Base-by-base conservation (phyloP, 106 monocot species). In the Chionographis japonica region DNA sequence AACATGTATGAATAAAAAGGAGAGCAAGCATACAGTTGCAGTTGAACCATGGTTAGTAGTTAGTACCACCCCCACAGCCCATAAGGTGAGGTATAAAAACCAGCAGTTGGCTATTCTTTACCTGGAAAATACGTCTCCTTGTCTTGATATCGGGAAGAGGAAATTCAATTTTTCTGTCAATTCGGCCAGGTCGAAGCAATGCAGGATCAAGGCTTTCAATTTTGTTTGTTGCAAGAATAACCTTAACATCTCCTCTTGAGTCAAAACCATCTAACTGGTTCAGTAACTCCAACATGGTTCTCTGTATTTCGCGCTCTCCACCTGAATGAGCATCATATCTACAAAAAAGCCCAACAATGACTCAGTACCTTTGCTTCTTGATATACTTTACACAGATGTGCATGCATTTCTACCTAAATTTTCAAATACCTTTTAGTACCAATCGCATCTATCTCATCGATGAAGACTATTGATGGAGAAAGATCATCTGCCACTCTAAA, bases 311-410 rank as follows among this genome's bases (percentile, higher is more conserved):
- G 63, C 91, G 91, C 71, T 95, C 91, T 53, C 95, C 95, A 62
- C 95, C 95, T 49, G 95, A 95, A 74, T 95, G 95, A 60, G 95
- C 95, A 88, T 95, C 95, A 75, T 95, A 95, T 72, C 94, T 94
- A 68, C 27, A 71, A 65, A 72, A 50, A 57, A 60, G 11, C 12
- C 11, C 41, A 52, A 50, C 2, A 15, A 49, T 52, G n/a, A 51
- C 15, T 37, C 37, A 27, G 27, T 14, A 46, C 3, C 11, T 65
- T 2, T 54, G 6, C 35, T 5, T 46, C 8, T 46, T 0, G 46
- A 46, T 46, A 15, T 54, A 19, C 2, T 36, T 19, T 12, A 27
- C 15, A 55, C 10, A 55, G 52, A 4, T 15, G 58, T 42, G 40
- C 3, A 20, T 35, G 7, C 4, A 58, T 56, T 8, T 58, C 15